Percentiles rank a stretch among this genome's conserved stretches.
Evolutionary conservation across 805 yeast species (phyloP).

Genomic region (Barnettozyma sucrosica): DNA sequence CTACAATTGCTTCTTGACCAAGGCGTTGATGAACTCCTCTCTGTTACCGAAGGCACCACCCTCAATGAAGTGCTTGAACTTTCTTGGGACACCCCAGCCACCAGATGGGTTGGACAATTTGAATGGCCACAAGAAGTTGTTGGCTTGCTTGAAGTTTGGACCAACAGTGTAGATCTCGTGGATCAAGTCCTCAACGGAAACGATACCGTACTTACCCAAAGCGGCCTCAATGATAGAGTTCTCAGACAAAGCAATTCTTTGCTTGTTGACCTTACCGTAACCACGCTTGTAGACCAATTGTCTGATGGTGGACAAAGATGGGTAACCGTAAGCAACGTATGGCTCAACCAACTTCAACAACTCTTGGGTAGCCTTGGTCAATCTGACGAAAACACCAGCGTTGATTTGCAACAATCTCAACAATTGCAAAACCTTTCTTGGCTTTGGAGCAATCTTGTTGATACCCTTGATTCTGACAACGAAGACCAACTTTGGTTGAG

Average conservation of each 20-base stretch:
- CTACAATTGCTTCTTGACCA: conserved; percentile 52
- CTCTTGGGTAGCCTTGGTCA: conserved; percentile 93
- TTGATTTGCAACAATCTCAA: conserved; percentile 90
- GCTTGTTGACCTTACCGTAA: conserved; percentile 94
- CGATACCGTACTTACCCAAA: conserved; percentile 90
- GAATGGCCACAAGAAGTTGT: conserved; percentile 99
- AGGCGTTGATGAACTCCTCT: conserved; percentile 91
- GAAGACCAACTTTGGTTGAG: conserved; percentile 90
- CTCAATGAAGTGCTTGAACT: conserved; percentile 94
- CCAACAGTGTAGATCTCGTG: conserved; percentile 96
- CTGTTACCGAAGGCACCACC: conserved; percentile 99
- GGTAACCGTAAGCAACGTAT: conserved; percentile 97
- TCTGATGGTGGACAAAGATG: conserved; percentile 86
- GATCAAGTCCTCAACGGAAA: conserved; percentile 87
- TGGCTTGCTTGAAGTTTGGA: conserved; percentile 97
- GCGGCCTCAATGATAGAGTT: conserved; percentile 82
- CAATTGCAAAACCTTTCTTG: conserved; percentile 96
- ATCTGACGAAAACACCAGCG: conserved; percentile 91
- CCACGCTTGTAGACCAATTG: conserved; percentile 96
- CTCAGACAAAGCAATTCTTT: conserved; percentile 86
- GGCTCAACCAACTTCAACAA: conserved; percentile 92
- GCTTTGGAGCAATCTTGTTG: conserved; percentile 97
- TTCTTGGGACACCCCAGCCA: conserved; percentile 96
- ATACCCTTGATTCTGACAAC: conserved; percentile 99
- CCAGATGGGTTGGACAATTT: conserved; percentile 94